Conservation (phyloP, 192 early-diverging fungal species). For the Coemansia sp. region DNA sequence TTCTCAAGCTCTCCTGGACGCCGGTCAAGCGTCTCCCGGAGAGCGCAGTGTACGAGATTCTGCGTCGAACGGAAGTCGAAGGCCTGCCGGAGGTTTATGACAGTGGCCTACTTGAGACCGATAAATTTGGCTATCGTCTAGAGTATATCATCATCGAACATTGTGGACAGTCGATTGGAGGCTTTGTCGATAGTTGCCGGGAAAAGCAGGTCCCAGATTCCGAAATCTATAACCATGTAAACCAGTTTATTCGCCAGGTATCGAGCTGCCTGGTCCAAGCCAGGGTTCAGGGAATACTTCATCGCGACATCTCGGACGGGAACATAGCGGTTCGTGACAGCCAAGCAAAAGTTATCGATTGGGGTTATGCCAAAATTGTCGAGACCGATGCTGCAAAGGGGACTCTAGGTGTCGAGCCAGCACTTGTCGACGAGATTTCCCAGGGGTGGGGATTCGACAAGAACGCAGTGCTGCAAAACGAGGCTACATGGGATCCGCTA, state of each 20-base stretch:
- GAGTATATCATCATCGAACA: conserved; percentile 5
- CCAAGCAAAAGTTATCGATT: conserved; percentile 9
- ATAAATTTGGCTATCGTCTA: conserved; percentile 9
- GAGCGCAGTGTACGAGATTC: conserved; percentile 4
- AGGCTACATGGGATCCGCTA: not conserved
- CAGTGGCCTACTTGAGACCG: not conserved
- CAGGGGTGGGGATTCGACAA: not conserved
- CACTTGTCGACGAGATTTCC: not conserved
- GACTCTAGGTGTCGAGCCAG: not conserved
- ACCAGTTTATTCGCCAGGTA: not conserved
- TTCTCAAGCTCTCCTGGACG: conserved; percentile 3
- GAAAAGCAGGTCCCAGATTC: not conserved
- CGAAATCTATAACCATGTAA: not conserved
- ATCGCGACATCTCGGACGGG: conserved; percentile 14
- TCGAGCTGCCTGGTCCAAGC: not conserved
- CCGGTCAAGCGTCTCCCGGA: conserved; percentile 10
- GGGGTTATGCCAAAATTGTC: conserved; percentile 14
- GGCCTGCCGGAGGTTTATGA: conserved; percentile 1
- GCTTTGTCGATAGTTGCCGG: not conserved
- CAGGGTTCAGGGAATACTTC: not conserved
- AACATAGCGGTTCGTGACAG: conserved; percentile 12
- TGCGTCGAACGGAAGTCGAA: not conserved
- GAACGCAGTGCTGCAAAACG: not conserved
- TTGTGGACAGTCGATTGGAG: not conserved
- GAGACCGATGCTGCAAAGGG: no score